Evolutionary conservation across 2,329 filamentous ascomycete genomes (phyloP).

Genomic region (Fusarium proliferatum): DNA sequence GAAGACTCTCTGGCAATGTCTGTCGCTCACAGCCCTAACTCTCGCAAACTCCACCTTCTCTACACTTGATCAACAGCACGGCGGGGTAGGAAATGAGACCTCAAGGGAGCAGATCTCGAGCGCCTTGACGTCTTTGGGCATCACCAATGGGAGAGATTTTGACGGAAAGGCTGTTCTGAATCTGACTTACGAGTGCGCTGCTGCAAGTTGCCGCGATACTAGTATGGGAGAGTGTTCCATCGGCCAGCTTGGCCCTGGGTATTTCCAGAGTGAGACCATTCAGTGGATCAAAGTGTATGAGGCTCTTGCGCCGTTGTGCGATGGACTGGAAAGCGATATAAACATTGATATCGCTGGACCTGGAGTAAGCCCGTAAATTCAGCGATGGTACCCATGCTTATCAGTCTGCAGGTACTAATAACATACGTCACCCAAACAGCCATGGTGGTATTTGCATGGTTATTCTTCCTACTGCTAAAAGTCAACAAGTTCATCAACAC

Average conservation of each 20-base stretch:
- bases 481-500: neutral
- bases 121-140: neutral
- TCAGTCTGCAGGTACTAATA: neutral
- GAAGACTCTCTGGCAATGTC: conserved; percentile 14
- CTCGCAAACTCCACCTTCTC: neutral
- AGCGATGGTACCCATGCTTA: neutral
- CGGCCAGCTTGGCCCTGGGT: neutral
- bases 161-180: neutral
- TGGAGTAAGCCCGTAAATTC: neutral
- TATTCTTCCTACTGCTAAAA: neutral
- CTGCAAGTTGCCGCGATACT: conserved; percentile 5
- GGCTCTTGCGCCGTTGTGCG: neutral
- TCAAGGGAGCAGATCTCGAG: neutral
- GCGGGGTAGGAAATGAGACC: rapidly evolving
- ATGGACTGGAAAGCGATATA: neutral
- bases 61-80: neutral
- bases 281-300: conserved; percentile 3
- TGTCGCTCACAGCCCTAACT: neutral
- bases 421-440: conserved; percentile 18
- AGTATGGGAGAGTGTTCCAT: conserved; percentile 9
- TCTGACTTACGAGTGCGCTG: conserved; percentile 8
- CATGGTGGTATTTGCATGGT: conserved; percentile 13
- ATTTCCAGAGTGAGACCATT: neutral
- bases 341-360: conserved; percentile 25
- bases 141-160: neutral